These are phyloP conservation scores for Fusarium zealandicum DNA, from an alignment of 2,329 filamentous ascomycete genomes.

Conservation along the genomic window DNA sequence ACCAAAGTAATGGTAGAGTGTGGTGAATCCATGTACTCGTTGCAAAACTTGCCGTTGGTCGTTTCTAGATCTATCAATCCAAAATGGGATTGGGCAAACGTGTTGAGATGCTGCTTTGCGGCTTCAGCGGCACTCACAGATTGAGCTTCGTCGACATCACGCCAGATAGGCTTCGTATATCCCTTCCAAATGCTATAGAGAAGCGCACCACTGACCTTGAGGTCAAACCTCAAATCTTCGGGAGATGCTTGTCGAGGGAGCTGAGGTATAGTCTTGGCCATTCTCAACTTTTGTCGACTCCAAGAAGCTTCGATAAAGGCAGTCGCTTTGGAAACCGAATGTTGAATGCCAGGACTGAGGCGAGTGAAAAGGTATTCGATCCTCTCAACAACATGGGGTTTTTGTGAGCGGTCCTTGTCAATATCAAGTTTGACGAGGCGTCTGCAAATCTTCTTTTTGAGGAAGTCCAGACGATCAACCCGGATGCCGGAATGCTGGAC, in stretches of 20 bases:
- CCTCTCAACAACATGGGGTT: conserved; percentile 6
- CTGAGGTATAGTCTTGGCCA: conserved; percentile 30
- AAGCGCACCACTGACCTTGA: conserved; percentile 23
- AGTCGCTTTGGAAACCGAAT: conserved; percentile 14
- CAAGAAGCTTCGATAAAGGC: conserved; percentile 28
- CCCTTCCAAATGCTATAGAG: conserved; percentile 23
- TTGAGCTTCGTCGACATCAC: not conserved
- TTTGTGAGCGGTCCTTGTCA: conserved; percentile 25
- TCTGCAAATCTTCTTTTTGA: conserved; percentile 39
- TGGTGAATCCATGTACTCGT: not conserved
- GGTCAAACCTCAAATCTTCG: conserved; percentile 25
- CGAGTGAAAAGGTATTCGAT: conserved; percentile 28
- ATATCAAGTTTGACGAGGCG: conserved; percentile 38
- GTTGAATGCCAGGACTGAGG: conserved; percentile 17
- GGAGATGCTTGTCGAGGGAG: conserved; percentile 28
- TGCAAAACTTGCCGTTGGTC: conserved; percentile 8
- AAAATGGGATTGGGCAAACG: conserved; percentile 20
- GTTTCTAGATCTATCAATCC: conserved; percentile 26
- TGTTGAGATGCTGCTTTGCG: conserved; percentile 29
- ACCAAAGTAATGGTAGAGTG: conserved; percentile 3
- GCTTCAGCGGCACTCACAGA: conserved; percentile 24
- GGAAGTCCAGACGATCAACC: conserved; percentile 31
- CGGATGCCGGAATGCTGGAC: conserved; percentile 12
- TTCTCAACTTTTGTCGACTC: conserved; percentile 30
- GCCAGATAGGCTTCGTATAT: conserved; percentile 5